A percentile compares a stretch with the other conserved stretches of the same genome.
Conservation (phyloP, 495 filamentous ascomycete species). For the Aspergillus nanangensis region DNA sequence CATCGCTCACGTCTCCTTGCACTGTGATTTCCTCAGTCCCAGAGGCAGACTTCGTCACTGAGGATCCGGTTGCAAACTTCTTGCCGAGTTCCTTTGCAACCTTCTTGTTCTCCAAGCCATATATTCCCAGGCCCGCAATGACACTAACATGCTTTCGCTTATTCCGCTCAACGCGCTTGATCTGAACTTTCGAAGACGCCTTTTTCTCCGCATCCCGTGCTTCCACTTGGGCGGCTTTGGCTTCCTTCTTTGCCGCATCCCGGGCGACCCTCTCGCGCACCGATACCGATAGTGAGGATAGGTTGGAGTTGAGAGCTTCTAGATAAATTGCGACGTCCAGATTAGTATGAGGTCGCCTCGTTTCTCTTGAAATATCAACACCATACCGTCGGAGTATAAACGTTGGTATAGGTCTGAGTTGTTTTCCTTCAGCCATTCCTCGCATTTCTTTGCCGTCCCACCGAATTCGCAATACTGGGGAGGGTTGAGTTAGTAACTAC, state of each 20-base stretch:
- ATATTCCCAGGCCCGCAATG: slow-evolving; percentile 81
- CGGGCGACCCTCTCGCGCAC: slow-evolving; percentile 90
- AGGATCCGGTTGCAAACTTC: slow-evolving; percentile 81
- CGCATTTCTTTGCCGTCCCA: slow-evolving; percentile 95
- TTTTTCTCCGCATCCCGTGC: slow-evolving; percentile 71
- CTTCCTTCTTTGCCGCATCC: slow-evolving; percentile 90
- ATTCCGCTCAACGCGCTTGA: slow-evolving; percentile 96
- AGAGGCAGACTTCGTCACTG: slow-evolving; percentile 79
- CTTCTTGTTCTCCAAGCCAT: slow-evolving; percentile 91
- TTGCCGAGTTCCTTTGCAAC: slow-evolving; percentile 49
- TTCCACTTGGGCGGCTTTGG: slow-evolving; percentile 82
- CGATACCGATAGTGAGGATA: slow-evolving; percentile 78
- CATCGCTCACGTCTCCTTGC: slow-evolving; percentile 93
- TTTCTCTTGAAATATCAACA: too few relatives aligned
- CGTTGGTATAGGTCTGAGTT: slow-evolving; percentile 67
- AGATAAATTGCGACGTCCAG: too few relatives aligned
- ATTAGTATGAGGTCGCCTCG: not conserved
- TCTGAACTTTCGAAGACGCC: slow-evolving; percentile 73
- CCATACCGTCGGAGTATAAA: slow-evolving; percentile 86
- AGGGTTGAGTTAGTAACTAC: not conserved
- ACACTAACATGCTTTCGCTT: slow-evolving; percentile 96
- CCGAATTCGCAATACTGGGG: slow-evolving; percentile 96
- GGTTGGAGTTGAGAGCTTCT: slow-evolving; percentile 80
- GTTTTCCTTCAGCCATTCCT: slow-evolving; percentile 83
- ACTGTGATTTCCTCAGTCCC: slow-evolving; percentile 96